These are phyloP conservation scores for Phylloporus sp. DNA, from an alignment of 768 basidiomycete species.

Conservation along the genomic window DNA sequence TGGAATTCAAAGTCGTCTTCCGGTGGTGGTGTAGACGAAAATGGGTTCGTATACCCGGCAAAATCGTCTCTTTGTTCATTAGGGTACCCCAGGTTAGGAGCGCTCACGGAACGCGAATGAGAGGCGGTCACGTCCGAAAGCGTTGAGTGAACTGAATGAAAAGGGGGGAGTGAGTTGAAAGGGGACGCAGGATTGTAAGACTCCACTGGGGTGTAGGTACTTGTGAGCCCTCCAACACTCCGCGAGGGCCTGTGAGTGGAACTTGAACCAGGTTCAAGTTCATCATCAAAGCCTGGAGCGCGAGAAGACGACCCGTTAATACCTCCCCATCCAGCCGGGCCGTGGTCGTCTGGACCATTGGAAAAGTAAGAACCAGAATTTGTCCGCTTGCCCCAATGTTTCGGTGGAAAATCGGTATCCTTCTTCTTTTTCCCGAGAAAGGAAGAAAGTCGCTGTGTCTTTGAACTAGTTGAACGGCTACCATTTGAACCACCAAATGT, in stretches of 20 bases:
- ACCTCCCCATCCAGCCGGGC: conserved; percentile 28
- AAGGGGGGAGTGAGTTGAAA: conserved; percentile 34
- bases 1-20: conserved; percentile 17
- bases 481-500: conserved; percentile 38
- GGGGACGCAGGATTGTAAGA: conserved; percentile 32
- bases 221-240: conserved; percentile 12
- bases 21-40: conserved; percentile 21
- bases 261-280: conserved; percentile 42
- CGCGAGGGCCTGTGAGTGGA: conserved; percentile 22
- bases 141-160: conserved; percentile 28
- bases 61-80: conserved; percentile 2
- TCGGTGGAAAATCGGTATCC: conserved; percentile 52
- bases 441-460: conserved; percentile 28
- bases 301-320: conserved; percentile 15
- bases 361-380: conserved; percentile 55
- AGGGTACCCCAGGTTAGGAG: conserved; percentile 21
- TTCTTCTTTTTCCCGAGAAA: conserved; percentile 44
- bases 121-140: conserved; percentile 27
- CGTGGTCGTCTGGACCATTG: conserved; percentile 17
- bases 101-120: conserved; percentile 34
- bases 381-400: conserved; percentile 51
- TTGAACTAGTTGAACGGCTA: conserved; percentile 30
- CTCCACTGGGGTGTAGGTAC: conserved; percentile 17
- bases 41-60: conserved; percentile 24
- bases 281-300: conserved; percentile 35